phyloP scores from a whole-genome alignment of 2,329 filamentous ascomycete species.

The Graphilbum fragrans region DNA sequence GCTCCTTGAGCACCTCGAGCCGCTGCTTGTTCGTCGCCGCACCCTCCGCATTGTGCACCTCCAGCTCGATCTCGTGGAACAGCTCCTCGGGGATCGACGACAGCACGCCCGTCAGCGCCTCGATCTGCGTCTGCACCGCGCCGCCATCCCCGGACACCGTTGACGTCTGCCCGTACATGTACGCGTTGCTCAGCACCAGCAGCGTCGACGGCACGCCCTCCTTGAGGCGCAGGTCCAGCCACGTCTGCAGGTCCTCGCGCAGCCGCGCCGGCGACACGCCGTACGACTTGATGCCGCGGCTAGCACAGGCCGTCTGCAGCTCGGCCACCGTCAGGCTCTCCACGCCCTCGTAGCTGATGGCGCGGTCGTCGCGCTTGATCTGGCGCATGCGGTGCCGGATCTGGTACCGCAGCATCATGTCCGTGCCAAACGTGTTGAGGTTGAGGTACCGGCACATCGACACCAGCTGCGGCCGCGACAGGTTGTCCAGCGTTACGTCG shows the following conservation, averaged over 20 bases:
- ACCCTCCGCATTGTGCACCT: conserved; percentile 92
- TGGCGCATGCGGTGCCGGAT: conserved; percentile 96
- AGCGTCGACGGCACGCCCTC: conserved; percentile 94
- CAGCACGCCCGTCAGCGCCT: conserved; percentile 82
- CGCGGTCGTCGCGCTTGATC: conserved; percentile 95
- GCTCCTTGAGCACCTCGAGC: conserved; percentile 94
- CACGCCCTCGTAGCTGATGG: conserved; percentile 88
- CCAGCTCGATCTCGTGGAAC: conserved; percentile 98
- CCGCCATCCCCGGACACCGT: conserved; percentile 39
- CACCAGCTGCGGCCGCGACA: conserved; percentile 88
- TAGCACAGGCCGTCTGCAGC: conserved; percentile 82
- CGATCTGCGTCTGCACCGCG: conserved; percentile 81
- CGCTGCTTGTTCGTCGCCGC: conserved; percentile 98
- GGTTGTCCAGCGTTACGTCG: conserved; percentile 90
- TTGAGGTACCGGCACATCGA: conserved; percentile 99
- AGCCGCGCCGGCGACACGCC: conserved; percentile 81
- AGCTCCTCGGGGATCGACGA: conserved; percentile 94
- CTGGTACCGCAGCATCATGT: conserved; percentile 95
- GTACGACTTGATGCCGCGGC: conserved; percentile 83
- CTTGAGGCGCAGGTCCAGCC: conserved; percentile 86
- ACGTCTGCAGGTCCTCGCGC: conserved; percentile 81
- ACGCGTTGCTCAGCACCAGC: conserved; percentile 90
- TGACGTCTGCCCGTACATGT: conserved; percentile 71
- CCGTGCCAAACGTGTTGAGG: conserved; percentile 90
- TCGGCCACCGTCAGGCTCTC: conserved; percentile 88